Evolutionary conservation across 2,329 filamentous ascomycete genomes (phyloP), one percentile per base, ranked within the genome.

Genomic region (Fusarium sp.): DNA sequence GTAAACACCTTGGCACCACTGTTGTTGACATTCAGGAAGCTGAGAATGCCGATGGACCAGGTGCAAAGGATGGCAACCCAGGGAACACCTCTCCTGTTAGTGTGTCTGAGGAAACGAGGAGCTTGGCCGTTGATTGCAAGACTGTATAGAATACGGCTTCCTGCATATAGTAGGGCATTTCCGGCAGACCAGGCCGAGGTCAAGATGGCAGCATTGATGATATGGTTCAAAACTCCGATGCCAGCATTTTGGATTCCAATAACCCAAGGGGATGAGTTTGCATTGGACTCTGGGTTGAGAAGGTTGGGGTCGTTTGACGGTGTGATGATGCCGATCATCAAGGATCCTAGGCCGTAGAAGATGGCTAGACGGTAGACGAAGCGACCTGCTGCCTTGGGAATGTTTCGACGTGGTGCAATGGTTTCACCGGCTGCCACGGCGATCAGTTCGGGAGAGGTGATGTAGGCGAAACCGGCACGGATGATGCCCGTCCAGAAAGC

Each of bases 111-210:
- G 67, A 89, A 80, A 22, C 78, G 80, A 2, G 92, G 92, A 0
- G 92, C 92, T 64, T 93, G 91, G 16, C 90, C 89, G 67, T 88
- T 90, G 27, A 91, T 84, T 0, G 92, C 87, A 77, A 94, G 88
- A 68, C 90, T 91, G 79, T 92, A 91, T 8, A 94, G 84, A n/a
- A 94, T 89, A 78, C 93, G 89, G 57, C 89, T 91, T 64, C 91
- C 90, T 1, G 90, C 91, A 82, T 92, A 93, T 63, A 90, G 83
- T 81, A 89, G 89, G 0, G 88, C 87, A 77, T 90, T 90, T 40
- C 86, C 88, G 4, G 88, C 88, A 4, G 88, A 90, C 85, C 88
- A 90, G 9, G 91, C 91, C 14, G 90, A 92, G 17, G 91, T 90
- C 53, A 93, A 83, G 73, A 93, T 88, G 16, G 88, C 90, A 29